A percentile compares a stretch with the other conserved stretches of the same genome.
Conservation (phyloP, 1,284 basidiomycete species). For the Cryptococcus depauperatus region DNA sequence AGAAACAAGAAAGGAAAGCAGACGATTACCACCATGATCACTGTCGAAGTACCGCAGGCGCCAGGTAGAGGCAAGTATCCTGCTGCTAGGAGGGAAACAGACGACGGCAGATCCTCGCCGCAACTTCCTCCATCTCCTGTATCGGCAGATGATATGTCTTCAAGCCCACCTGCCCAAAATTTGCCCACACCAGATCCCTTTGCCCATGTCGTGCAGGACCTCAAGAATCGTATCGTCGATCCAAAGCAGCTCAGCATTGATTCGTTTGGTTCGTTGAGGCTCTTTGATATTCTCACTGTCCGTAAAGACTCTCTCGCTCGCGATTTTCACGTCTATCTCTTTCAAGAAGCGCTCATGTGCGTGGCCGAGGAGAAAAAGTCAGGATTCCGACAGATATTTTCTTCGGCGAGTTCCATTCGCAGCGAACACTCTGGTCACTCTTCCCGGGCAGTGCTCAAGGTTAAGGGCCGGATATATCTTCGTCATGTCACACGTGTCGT, state of each 20-base stretch:
- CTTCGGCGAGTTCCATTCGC: constrained; percentile 20
- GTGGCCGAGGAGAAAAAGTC: constrained; percentile 86
- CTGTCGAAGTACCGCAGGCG: constrained; percentile 77
- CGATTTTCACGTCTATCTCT: constrained; percentile 91
- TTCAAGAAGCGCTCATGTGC: constrained; percentile 93
- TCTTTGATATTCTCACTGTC: constrained; percentile 84
- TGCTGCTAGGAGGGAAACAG: constrained; percentile 13
- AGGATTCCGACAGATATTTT: constrained; percentile 43
- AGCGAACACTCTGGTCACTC: constrained; percentile 18
- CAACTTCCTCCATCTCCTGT: constrained; percentile 33
- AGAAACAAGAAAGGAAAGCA: constrained; percentile 53
- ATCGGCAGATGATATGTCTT: constrained; percentile 17
- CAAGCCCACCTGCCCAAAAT: background rate
- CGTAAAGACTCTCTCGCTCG: constrained; percentile 76
- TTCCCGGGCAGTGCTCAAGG: constrained; percentile 66
- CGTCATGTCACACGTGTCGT: constrained; percentile 81
- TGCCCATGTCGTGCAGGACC: constrained; percentile 70
- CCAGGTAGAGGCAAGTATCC: constrained; percentile 41
- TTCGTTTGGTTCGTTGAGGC: constrained; percentile 68
- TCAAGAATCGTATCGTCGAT: constrained; percentile 77
- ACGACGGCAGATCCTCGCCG: constrained; percentile 20
- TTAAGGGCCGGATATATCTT: constrained; percentile 92
- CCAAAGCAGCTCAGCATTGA: constrained; percentile 89
- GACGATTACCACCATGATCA: constrained; percentile 78
- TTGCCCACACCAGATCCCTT: constrained; percentile 48